Evolutionary conservation across 129 eudicot genomes (phyloP).

Genomic region (Erigeron canadensis): DNA sequence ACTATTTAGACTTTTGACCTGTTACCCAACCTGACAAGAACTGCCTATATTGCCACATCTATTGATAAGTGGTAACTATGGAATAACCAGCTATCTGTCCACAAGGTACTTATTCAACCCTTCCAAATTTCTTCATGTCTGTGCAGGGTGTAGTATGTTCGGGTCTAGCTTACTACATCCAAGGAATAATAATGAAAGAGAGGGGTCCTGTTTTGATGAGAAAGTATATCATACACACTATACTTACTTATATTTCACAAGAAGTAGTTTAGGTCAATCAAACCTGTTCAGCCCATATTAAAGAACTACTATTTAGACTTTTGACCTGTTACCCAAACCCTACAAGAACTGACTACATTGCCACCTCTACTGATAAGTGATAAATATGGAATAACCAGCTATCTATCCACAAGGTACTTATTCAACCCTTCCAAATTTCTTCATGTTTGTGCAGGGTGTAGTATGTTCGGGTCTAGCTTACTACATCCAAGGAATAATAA

Average conservation of each 20-base stretch:
- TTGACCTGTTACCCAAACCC: too few relatives aligned
- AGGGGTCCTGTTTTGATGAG: constrained; percentile 86
- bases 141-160: constrained; percentile 80
- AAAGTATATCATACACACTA: too few relatives aligned
- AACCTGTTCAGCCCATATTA: not conserved
- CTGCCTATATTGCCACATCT: not conserved
- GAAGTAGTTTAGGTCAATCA: not conserved
- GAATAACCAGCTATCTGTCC: not conserved
- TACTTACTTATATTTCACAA: not conserved
- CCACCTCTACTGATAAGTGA: not conserved
- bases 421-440: not conserved
- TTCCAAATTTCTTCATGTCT: not conserved
- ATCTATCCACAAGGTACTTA: not conserved
- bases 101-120: not conserved
- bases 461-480: constrained; percentile 87
- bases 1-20: not conserved
- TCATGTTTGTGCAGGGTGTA: constrained; percentile 55
- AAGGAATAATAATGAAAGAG: constrained; percentile 77
- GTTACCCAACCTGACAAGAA: too few relatives aligned
- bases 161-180: constrained; percentile 83
- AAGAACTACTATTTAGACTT: not conserved
- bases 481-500: constrained; percentile 79
- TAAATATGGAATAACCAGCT: not conserved
- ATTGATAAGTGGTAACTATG: not conserved
- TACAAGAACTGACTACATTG: not conserved